Evolutionary conservation across 257 asterid species (phyloP), one percentile per base, ranked within the genome.

Genomic region (Solanum gracilifrons): DNA sequence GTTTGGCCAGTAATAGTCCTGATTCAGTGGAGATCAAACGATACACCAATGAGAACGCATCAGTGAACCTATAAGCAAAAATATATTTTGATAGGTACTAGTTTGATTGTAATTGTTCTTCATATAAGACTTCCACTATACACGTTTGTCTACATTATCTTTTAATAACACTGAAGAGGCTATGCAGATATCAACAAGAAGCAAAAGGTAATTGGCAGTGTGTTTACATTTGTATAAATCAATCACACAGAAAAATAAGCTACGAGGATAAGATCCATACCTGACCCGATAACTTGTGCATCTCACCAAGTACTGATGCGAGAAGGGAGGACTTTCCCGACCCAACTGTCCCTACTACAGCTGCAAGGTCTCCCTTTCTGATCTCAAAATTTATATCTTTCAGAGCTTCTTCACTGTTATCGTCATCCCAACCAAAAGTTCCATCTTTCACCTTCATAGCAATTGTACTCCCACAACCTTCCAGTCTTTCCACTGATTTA

Each of bases 271-370:
- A 82, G 71, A 82, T 6, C 21, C 29, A 18, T 93, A 97, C 99
- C 98, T 93, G 94, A 71, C 99, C 99, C 1, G 96, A 92, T 43
- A 93, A 60, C 82, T 95, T 97, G 88, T 92, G 94, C 99, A 97
- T 95, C 92, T 97, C 99, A 10, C 99, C 99, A 55, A 97, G 98
- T 89, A 96, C 88, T 13, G 98, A 94, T 7, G 98, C 96, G 31
- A 97, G 91, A 35, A 96, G 95, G 15, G 99, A 97, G 60, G 99
- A 95, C 86, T 97, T 97, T 46, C 99, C 99, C 2, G 99, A 95
- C 75, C 99, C 99, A 5, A 97, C 99, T 2, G 98, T 97, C 86
- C 99, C 99, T 48, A 97, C 99, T 39, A 97, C 86, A 0, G 99
- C 98, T 2, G 94, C 92, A 77, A 96, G 97, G 33, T 95, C 94